Base-by-base conservation (phyloP, 2,329 filamentous ascomycete species). In the Aspergillus hiratsukae region DNA sequence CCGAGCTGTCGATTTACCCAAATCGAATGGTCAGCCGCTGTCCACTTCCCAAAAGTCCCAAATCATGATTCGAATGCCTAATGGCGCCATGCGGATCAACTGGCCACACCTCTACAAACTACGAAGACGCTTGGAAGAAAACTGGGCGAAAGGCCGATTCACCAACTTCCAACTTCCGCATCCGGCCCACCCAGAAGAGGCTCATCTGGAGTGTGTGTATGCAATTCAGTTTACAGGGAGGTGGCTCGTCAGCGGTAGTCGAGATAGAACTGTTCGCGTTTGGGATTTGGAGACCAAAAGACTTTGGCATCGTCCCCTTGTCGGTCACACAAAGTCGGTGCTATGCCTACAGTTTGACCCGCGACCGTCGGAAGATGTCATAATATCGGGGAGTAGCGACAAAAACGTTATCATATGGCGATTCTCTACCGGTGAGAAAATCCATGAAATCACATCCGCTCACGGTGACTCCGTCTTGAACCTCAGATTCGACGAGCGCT, bases 341-440 rank as follows among this genome's bases (percentile, higher is more conserved):
- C 77, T 99, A 10, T 99, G 94, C 69, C 80, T 99, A 28, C 94
- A 99, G 68, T 99, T 97, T 69, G 94, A 99, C 68, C 87, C 92
- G 3, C 85, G 88, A 52, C 88, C 90, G 0, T 84, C 89, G 14
- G 90, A 97, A 69, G 93, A 97, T 66, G 77, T 99, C 41, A 88
- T 99, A n/a, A 88, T 97, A 9, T 96, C 92, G 7, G 94, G 93
- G 40, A 96, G 93, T 66, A 96, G 92, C 66, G 94, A 99, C 73
- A 90, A 88, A 49, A 87, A 88, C 60, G 86, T 99, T 53, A 93
- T 97, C 55, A 77, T 97, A 14, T 97, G 93, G 94, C 86, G 81
- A 51, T 97, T 97, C 69, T 96, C 91, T 0, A 97, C 92, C 0
- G 94, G 94, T 3, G 80, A 92, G 67, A 83, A 90, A 67, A 75